These are phyloP conservation scores for Xylaria curta DNA, from an alignment of 495 filamentous ascomycete species.

Conservation along the genomic window DNA sequence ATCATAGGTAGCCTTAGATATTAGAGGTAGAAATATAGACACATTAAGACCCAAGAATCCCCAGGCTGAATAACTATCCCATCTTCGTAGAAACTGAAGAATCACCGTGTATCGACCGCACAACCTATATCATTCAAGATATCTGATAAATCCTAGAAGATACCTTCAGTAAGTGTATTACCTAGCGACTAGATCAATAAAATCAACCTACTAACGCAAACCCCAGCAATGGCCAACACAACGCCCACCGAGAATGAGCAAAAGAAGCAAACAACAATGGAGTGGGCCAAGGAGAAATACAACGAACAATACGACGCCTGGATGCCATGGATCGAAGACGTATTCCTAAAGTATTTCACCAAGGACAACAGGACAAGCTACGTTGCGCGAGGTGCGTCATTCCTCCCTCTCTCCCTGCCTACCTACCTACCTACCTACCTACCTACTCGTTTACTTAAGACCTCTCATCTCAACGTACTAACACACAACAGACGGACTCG, in stretches of 20 bases:
- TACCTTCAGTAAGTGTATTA: too few relatives aligned
- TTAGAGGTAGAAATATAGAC: neutral
- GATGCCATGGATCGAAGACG: slow-evolving; percentile 78
- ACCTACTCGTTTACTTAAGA: neutral
- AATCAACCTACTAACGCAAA: neutral
- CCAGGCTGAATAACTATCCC: neutral
- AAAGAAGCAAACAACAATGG: slow-evolving; percentile 37
- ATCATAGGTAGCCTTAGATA: slow-evolving; percentile 12
- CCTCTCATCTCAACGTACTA: too few relatives aligned
- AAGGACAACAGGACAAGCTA: slow-evolving; percentile 77
- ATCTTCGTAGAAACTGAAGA: neutral
- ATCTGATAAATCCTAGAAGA: too few relatives aligned
- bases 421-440: neutral
- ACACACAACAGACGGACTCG: slow-evolving; percentile 59
- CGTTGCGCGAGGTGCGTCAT: slow-evolving; percentile 58
- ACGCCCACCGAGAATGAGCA: neutral
- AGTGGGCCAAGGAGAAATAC: slow-evolving; percentile 65
- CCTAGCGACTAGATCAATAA: too few relatives aligned
- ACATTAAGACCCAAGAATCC: neutral
- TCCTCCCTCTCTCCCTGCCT: neutral
- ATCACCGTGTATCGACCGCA: neutral
- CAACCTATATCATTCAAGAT: too few relatives aligned
- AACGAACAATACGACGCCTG: slow-evolving; percentile 72
- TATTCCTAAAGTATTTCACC: slow-evolving; percentile 71
- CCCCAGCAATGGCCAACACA: slow-evolving; percentile 7